Conservation (phyloP, 306 rosid genomes). For the Quercus rubra region DNA sequence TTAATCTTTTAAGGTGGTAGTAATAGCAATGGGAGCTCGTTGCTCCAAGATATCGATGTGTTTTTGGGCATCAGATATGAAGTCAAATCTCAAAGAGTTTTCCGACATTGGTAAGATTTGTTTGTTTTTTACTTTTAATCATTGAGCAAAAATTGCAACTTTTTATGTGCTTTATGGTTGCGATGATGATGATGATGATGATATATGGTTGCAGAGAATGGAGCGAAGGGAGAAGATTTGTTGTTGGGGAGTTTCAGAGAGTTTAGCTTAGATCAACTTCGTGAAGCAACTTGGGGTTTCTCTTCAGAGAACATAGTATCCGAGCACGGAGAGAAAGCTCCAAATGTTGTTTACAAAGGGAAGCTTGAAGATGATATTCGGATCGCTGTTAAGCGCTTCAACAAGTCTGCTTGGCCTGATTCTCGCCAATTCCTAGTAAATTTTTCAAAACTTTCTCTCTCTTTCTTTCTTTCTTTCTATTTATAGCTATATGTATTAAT, state of each 20-base stretch:
- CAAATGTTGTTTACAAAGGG: conserved; percentile 91
- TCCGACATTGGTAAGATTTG: conserved; percentile 55
- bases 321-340: conserved; percentile 99
- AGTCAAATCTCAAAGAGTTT: conserved; percentile 60
- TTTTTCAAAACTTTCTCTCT: conserved; percentile 2
- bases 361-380: conserved; percentile 59
- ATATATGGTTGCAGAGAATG: conserved; percentile 56
- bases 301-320: conserved; percentile 88
- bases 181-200: background rate
- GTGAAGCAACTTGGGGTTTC: conserved; percentile 77
- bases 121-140: conserved; percentile 16
- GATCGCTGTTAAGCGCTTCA: conserved; percentile 93
- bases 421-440: conserved; percentile 89
- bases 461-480: background rate
- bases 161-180: conserved; percentile 1
- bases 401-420: conserved; percentile 97
- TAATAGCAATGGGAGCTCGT: conserved; percentile 86
- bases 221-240: conserved; percentile 44
- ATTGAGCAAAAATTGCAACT: conserved; percentile 3
- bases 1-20: conserved; percentile 1
- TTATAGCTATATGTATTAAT: background rate
- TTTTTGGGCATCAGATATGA: conserved; percentile 80
- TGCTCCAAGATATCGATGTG: conserved; percentile 84
- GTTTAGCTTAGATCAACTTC: conserved; percentile 75
- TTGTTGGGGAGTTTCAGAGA: conserved; percentile 61